phyloP scores from a whole-genome alignment of 2,329 filamentous ascomycete species.

The Arthrobotrys sphaeroides region DNA sequence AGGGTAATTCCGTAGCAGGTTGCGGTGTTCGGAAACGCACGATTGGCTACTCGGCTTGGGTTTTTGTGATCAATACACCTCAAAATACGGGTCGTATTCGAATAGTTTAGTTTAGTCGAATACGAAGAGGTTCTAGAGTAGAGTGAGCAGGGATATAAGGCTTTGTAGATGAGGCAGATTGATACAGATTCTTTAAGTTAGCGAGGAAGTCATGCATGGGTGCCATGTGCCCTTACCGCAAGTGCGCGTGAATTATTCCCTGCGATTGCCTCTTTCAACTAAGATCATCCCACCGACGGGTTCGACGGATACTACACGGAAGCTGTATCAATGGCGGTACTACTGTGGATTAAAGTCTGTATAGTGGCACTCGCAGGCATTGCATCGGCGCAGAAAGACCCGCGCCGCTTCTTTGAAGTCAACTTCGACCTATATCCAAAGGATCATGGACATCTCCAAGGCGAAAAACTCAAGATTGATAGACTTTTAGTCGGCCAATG shows the following conservation, averaged over 20 bases:
- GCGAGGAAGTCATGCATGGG: neutral
- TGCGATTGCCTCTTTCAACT: neutral
- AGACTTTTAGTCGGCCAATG: neutral
- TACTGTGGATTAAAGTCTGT: neutral
- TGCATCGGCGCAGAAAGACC: neutral
- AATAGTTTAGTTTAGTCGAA: conserved; percentile 22
- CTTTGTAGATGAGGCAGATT: conserved; percentile 27
- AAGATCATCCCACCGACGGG: conserved; percentile 26
- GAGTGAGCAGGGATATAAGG: neutral
- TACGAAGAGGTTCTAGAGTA: neutral
- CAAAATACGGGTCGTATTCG: conserved; percentile 23
- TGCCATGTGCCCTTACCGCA: conserved; percentile 4
- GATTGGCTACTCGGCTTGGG: neutral
- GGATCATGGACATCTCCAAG: conserved; percentile 2
- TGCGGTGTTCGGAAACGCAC: neutral
- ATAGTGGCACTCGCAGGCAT: neutral
- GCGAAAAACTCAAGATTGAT: neutral
- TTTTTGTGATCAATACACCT: conserved; percentile 48
- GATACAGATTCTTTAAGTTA: conserved; percentile 37
- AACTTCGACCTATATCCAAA: conserved; percentile 21
- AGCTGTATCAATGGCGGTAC: neutral
- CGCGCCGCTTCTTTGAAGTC: neutral
- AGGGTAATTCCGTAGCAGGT: neutral
- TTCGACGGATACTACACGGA: too few relatives aligned
- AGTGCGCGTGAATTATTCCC: neutral